These are phyloP conservation scores for Myxozyma vanderwaltii DNA, from an alignment of 805 yeast species.

Conservation along the genomic window DNA sequence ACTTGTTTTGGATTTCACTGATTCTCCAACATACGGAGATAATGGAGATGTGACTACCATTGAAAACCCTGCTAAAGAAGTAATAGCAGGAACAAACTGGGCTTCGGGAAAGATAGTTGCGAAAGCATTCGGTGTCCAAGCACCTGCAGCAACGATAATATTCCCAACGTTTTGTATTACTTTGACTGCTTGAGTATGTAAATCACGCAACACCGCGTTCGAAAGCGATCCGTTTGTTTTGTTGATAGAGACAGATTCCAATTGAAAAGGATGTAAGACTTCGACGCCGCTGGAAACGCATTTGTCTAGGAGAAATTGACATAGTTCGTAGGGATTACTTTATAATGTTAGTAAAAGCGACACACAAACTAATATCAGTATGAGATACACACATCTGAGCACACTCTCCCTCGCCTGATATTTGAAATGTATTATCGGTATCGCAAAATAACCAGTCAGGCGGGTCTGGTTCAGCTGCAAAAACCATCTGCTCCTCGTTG, in stretches of 20 bases:
- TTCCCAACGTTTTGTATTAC: constrained; percentile 13
- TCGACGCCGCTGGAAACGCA: constrained; percentile 29
- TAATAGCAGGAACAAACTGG: constrained; percentile 22
- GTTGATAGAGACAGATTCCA: constrained; percentile 7
- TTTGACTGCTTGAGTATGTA: constrained; percentile 9
- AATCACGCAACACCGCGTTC: constrained; percentile 16
- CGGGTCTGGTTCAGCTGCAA: constrained; percentile 15
- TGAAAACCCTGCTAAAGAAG: constrained; percentile 31
- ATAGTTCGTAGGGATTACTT: constrained; percentile 28
- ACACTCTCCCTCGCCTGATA: constrained; percentile 28
- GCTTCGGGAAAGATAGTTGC: constrained; percentile 25
- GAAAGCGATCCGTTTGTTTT: constrained; percentile 3
- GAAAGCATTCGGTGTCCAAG: constrained; percentile 32
- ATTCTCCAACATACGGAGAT: background rate
- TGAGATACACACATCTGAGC: constrained; percentile 30
- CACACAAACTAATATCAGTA: too few relatives aligned
- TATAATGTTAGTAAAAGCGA: too few relatives aligned
- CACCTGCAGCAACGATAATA: constrained; percentile 33
- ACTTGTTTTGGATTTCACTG: background rate
- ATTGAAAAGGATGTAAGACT: constrained; percentile 24
- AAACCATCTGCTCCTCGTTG: constrained; percentile 17
- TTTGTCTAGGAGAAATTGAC: constrained; percentile 25
- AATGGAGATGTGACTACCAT: constrained; percentile 20
- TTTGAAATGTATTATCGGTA: constrained; percentile 19
- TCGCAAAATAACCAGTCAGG: constrained; percentile 33